Evolutionary conservation across 1,139 yeast genomes (phyloP).

Genomic region (Yarrowia galli): DNA sequence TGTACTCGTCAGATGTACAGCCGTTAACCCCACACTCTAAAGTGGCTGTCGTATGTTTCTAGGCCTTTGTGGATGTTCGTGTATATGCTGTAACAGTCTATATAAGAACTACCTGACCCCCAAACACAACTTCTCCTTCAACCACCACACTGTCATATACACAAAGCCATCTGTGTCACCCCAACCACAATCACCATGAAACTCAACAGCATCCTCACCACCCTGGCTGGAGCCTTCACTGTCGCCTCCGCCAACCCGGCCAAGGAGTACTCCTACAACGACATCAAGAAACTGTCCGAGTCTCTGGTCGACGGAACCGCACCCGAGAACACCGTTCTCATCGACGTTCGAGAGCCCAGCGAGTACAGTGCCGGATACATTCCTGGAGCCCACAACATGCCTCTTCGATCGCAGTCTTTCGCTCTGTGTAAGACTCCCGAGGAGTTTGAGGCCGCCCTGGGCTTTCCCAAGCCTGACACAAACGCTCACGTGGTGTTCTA

Average conservation of each 20-base stretch:
- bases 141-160: no score
- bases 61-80: no score
- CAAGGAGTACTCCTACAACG: slow-evolving; percentile 16
- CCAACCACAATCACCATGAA: neutral
- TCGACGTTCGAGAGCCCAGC: slow-evolving; percentile 91
- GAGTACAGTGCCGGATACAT: slow-evolving; percentile 76
- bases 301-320: slow-evolving; percentile 7
- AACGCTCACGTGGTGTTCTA: slow-evolving; percentile 83
- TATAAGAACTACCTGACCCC: no score
- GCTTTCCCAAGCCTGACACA: slow-evolving; percentile 75
- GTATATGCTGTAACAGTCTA: no score
- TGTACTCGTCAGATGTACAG: no score
- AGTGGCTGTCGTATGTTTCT: no score
- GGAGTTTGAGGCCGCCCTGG: slow-evolving; percentile 74
- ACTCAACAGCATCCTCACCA: neutral
- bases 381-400: slow-evolving; percentile 86
- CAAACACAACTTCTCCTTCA: no score
- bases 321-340: slow-evolving; percentile 55
- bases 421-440: slow-evolving; percentile 81
- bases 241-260: neutral
- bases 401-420: slow-evolving; percentile 89
- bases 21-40: no score
- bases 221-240: neutral
- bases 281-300: slow-evolving; percentile 15
- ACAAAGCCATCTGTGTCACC: no score